A percentile compares a stretch with the other conserved stretches of the same genome.
These are phyloP conservation scores for Penicillium taxi DNA, from an alignment of 495 filamentous ascomycete species.

Conservation along the genomic window DNA sequence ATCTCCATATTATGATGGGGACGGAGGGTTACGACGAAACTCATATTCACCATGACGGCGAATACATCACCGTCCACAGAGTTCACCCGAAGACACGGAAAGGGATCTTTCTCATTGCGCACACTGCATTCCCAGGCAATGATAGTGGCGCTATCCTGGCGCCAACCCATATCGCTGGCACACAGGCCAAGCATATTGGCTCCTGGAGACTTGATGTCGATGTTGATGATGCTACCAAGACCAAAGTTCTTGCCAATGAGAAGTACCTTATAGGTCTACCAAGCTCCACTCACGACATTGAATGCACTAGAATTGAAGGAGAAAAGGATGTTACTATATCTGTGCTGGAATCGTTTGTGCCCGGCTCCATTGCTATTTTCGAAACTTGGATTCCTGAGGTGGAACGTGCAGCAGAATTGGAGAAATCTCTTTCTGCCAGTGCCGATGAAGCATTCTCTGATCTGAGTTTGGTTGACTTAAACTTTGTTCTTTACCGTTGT, in stretches of 20 bases:
- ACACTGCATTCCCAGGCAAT: slow-evolving; percentile 87
- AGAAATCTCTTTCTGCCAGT: slow-evolving; percentile 73
- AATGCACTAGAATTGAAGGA: slow-evolving; percentile 59
- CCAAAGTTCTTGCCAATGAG: slow-evolving; percentile 58
- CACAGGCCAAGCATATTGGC: slow-evolving; percentile 68
- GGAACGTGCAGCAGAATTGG: slow-evolving; percentile 70
- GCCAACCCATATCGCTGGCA: slow-evolving; percentile 68
- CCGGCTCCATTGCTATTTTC: slow-evolving; percentile 89
- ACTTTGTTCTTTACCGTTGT: slow-evolving; percentile 85
- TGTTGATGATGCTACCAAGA: slow-evolving; percentile 53
- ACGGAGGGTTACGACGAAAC: slow-evolving; percentile 90
- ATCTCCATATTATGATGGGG: slow-evolving; percentile 89
- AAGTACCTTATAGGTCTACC: slow-evolving; percentile 70
- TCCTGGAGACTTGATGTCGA: slow-evolving; percentile 87
- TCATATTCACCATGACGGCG: slow-evolving; percentile 89
- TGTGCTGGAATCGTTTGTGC: slow-evolving; percentile 73
- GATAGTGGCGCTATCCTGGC: slow-evolving; percentile 67
- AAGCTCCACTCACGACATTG: slow-evolving; percentile 64
- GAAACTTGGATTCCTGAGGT: slow-evolving; percentile 88
- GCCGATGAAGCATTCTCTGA: slow-evolving; percentile 71
- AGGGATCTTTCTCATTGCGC: slow-evolving; percentile 89
- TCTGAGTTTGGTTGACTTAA: slow-evolving; percentile 71
- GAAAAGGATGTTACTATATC: slow-evolving; percentile 68
- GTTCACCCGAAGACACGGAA: slow-evolving; percentile 85
- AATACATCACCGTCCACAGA: slow-evolving; percentile 93